Evolutionary conservation across 805 yeast species (phyloP).

Genomic region (Spathaspora hagerdaliae): DNA sequence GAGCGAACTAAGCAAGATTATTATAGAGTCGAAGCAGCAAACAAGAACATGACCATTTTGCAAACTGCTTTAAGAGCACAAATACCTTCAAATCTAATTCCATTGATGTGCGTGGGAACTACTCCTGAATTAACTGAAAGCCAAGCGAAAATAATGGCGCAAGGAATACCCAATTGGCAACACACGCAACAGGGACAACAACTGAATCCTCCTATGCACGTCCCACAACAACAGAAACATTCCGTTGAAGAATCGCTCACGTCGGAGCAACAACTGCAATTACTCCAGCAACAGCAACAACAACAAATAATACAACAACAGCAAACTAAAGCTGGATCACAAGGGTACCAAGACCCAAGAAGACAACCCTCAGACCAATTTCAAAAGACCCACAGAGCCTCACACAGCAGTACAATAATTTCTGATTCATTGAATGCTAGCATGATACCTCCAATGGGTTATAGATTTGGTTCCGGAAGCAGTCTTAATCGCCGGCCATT

Average conservation of each 20-base stretch:
- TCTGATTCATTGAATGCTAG: slow-evolving; percentile 22
- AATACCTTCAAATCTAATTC: slow-evolving; percentile 62
- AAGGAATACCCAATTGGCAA: slow-evolving; percentile 1
- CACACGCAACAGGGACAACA: slow-evolving; percentile 4
- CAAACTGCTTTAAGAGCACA: slow-evolving; percentile 57
- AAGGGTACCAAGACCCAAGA: not conserved
- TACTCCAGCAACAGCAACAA: slow-evolving; percentile 1
- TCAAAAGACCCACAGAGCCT: not conserved
- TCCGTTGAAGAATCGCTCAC: not conserved
- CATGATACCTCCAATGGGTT: slow-evolving; percentile 30
- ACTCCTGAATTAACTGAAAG: slow-evolving; percentile 13
- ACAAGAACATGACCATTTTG: slow-evolving; percentile 57
- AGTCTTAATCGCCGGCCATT: slow-evolving; percentile 15
- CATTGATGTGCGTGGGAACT: slow-evolving; percentile 48
- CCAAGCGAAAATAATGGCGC: slow-evolving; percentile 3
- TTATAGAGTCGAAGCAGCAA: slow-evolving; percentile 60
- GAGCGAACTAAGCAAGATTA: slow-evolving; percentile 81
- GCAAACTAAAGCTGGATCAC: not conserved
- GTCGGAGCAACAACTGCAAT: slow-evolving; percentile 6
- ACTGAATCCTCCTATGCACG: slow-evolving; percentile 5
- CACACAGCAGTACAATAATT: slow-evolving; percentile 1
- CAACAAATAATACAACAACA: not conserved
- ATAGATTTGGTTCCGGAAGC: slow-evolving; percentile 32
- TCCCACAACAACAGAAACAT: slow-evolving; percentile 4
- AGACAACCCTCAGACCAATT: not conserved